Base-by-base conservation (phyloP, 495 filamentous ascomycete genomes). In the Podospora australis region DNA sequence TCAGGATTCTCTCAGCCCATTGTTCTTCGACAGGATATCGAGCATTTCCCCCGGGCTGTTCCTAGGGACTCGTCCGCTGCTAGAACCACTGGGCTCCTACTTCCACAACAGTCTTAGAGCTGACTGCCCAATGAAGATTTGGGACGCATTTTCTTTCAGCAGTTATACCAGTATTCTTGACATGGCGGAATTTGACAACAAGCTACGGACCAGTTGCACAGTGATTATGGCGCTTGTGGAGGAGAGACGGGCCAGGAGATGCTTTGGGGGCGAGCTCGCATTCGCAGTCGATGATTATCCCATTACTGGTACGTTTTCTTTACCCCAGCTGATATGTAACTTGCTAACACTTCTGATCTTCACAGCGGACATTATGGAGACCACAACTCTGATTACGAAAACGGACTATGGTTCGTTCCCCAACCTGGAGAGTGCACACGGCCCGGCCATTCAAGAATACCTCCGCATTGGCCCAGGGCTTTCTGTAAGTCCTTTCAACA, bases 1-100 rank as follows among this genome's bases (percentile, higher is more conserved):
- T 22, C 63, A 70, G 6, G 75, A 77, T 42, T 67, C 73, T 1
- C 54, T 80, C 22, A 69, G 66, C 6, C 64, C 74, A 0, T 46
- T 70, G 2, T 70, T 71, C 23, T 67, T 72, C 24, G 77, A 80
- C 56, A 63, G 77, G 21, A 60, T 80, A 46, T 76, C 73, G n/a
- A 66, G 61, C 10, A 60, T 77, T 5, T 65, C 74, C n/a, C 75
- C 75, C 0, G 68, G 63, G 1, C 48, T 70, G 36, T 70, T 76
- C 4, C 64, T 64, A 17, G 62, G 39, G 38, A 55, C 11, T 34
- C 57, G 50, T 26, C 63, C 48, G 4, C 26, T 63, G 47, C 56
- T 66, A 50, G 55, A 69, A 13, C 65, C 63, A 14, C 50, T 71
- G 28, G 59, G 61, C 4, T 40, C 52, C 2, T 70, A 77, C 46